Evolutionary conservation across 345 rosid species (phyloP).

Genomic region (Rhodamnia argentea): DNA sequence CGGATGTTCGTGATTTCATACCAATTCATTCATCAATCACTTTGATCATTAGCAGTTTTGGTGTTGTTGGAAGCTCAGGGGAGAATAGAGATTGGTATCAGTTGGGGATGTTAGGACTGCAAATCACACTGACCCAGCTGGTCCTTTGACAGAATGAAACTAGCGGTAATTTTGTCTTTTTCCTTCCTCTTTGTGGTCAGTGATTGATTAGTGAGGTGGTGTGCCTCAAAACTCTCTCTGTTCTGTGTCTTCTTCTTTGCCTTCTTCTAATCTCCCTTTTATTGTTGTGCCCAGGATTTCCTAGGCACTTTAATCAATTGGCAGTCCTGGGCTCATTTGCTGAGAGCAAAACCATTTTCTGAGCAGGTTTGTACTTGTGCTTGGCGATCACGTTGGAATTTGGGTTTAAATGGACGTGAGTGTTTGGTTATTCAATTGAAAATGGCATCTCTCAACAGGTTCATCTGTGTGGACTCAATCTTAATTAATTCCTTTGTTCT

Average conservation of each 20-base stretch:
- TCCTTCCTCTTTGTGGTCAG: neutral
- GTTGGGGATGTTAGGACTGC: neutral
- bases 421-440: neutral
- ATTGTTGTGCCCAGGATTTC: neutral
- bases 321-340: slow-evolving; percentile 16
- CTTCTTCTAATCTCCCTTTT: neutral
- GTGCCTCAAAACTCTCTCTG: neutral
- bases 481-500: neutral
- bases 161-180: neutral
- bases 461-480: neutral
- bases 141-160: slow-evolving; percentile 4
- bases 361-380: neutral
- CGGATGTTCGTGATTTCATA: neutral
- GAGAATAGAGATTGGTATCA: neutral
- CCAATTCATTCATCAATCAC: neutral
- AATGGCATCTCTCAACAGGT: neutral
- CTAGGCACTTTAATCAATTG: slow-evolving; percentile 5
- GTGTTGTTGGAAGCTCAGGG: neutral
- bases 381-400: neutral
- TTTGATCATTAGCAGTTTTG: neutral
- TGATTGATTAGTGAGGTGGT: neutral
- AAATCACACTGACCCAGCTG: neutral
- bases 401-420: neutral
- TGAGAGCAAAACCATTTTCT: slow-evolving; percentile 13
- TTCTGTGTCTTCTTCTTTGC: neutral